These are phyloP conservation scores for Centaurea solstitialis DNA, from an alignment of 129 eudicot species.

Conservation along the genomic window DNA sequence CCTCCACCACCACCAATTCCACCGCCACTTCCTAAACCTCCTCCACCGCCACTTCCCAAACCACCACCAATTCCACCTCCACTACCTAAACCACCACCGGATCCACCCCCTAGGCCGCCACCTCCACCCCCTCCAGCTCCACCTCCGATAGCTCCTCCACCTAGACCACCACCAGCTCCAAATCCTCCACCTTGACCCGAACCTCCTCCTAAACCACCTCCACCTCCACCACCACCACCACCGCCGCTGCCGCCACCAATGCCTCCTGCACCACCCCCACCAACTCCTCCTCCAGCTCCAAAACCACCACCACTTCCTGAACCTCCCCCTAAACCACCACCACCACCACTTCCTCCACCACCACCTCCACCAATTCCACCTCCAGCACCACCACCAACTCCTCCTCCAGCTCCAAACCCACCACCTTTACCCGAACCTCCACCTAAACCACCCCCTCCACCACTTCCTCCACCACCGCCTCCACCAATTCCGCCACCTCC, in stretches of 20 bases:
- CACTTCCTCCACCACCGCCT: constrained; percentile 22
- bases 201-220: neutral
- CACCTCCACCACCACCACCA: constrained; percentile 24
- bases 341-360: constrained; percentile 43
- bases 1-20: constrained; percentile 11
- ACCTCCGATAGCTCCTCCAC: neutral
- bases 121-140: neutral
- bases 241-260: constrained; percentile 17
- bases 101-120: neutral
- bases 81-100: neutral
- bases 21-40: neutral
- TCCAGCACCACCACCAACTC: constrained; percentile 43
- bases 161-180: neutral
- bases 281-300: constrained; percentile 42
- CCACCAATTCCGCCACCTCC: constrained; percentile 32
- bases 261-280: constrained; percentile 34
- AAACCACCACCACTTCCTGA: constrained; percentile 39
- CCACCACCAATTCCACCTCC: neutral
- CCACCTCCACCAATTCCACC: constrained; percentile 39
- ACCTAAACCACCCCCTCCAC: constrained; percentile 55
- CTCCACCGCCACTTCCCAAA: constrained; percentile 7
- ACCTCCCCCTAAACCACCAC: constrained; percentile 45
- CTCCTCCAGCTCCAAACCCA: constrained; percentile 59
- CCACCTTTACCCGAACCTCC: constrained; percentile 53
- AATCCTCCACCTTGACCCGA: constrained; percentile 5